Conservation (phyloP, 139 green algal species). For the Pleodorina starrii region DNA sequence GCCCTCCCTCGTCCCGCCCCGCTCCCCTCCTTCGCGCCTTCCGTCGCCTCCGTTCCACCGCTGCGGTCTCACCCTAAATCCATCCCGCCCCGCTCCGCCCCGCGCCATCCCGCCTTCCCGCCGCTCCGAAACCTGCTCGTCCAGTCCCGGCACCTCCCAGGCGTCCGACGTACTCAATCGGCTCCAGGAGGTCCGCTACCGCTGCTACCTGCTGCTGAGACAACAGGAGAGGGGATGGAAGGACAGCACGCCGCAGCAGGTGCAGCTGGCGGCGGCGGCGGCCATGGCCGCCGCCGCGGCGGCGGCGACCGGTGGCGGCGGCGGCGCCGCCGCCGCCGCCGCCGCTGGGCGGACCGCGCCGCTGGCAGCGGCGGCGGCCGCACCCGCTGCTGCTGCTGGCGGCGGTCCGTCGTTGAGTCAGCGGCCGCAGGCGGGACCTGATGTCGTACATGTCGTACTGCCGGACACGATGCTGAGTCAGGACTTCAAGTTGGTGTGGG, state of each 20-base stretch:
- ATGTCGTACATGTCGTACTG: not conserved
- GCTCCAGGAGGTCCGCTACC: slow-evolving; percentile 56
- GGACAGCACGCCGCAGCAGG: not conserved
- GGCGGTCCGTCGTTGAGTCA: not conserved
- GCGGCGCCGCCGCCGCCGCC: not conserved
- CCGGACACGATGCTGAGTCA: slow-evolving; percentile 43
- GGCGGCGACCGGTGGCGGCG: slow-evolving; percentile 19
- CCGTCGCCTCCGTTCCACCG: no score
- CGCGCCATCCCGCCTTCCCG: no score
- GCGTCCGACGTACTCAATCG: slow-evolving; percentile 62
- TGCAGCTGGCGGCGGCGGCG: not conserved
- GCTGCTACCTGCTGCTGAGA: slow-evolving; percentile 58
- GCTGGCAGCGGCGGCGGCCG: not conserved
- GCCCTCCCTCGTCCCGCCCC: not conserved
- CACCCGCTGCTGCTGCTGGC: not conserved
- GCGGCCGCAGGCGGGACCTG: not conserved
- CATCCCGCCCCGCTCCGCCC: no score
- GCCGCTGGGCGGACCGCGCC: not conserved
- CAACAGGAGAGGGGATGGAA: slow-evolving; percentile 57
- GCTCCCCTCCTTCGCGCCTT: no score
- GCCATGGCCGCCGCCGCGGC: slow-evolving; percentile 20
- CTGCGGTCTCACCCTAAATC: no score
- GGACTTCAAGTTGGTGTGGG: slow-evolving; percentile 45
- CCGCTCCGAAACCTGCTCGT: no score
- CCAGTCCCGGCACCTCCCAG: slow-evolving; percentile 71